Percentiles rank a stretch among this genome's conserved stretches.
Conservation (phyloP, 371 early-diverging fungal species). For the Fennellomyces sp. region DNA sequence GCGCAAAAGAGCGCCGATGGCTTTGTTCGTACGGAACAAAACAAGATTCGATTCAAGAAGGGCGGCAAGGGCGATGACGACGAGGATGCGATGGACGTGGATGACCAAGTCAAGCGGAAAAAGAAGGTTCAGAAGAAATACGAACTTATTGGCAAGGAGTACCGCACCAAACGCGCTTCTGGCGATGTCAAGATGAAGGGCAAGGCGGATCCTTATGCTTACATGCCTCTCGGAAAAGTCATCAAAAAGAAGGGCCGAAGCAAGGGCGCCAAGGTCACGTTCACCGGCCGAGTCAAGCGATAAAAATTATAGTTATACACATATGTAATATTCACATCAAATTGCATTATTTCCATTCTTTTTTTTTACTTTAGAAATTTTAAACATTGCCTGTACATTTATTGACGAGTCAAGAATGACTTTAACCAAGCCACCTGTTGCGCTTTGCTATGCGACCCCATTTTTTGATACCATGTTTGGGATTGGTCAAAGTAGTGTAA, state of each 20-base stretch:
- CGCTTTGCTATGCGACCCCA: background rate
- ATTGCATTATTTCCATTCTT: background rate
- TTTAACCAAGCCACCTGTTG: background rate
- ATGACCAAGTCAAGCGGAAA: conserved; percentile 38
- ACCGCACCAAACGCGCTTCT: conserved; percentile 77
- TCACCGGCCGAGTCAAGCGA: conserved; percentile 49
- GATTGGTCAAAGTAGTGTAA: conserved; percentile 10
- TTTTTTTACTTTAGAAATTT: background rate
- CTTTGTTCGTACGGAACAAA: conserved; percentile 80
- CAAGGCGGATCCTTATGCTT: conserved; percentile 93
- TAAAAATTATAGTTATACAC: too few relatives aligned
- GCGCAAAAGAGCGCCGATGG: conserved; percentile 81
- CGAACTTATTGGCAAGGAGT: conserved; percentile 59
- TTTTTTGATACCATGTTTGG: background rate
- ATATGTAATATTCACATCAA: too few relatives aligned
- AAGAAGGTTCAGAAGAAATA: conserved; percentile 19
- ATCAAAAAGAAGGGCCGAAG: conserved; percentile 52
- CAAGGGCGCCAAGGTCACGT: conserved; percentile 41
- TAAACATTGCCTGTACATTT: background rate
- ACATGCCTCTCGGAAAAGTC: conserved; percentile 82
- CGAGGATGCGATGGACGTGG: conserved; percentile 60
- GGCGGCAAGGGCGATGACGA: conserved; percentile 55
- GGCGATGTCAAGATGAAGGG: conserved; percentile 93
- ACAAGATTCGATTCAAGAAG: conserved; percentile 89
- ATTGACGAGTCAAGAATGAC: background rate